phyloP scores from a whole-genome alignment of 805 yeast species.

The Cyberlindnera americana region DNA sequence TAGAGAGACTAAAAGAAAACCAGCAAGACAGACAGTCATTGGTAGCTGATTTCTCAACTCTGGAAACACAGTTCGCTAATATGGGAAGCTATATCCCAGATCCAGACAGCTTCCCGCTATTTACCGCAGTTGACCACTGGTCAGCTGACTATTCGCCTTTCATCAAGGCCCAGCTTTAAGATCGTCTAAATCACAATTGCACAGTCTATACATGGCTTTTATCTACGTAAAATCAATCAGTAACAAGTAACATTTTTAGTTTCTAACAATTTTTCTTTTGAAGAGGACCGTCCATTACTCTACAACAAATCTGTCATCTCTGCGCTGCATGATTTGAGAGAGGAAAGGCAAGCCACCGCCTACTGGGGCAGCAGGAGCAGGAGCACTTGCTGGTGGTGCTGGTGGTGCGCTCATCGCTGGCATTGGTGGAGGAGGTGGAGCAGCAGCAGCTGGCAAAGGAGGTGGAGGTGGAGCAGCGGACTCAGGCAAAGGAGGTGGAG shows the following conservation, averaged over 20 bases:
- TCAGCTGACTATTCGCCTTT: background rate
- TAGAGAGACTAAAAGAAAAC: slow-evolving; percentile 3
- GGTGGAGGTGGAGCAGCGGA: slow-evolving; percentile 28
- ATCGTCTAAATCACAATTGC: no score
- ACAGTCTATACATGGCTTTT: no score
- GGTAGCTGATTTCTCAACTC: background rate
- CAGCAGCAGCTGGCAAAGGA: slow-evolving; percentile 28
- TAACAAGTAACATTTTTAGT: no score
- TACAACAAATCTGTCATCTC: slow-evolving; percentile 45
- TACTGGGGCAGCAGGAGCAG: slow-evolving; percentile 21
- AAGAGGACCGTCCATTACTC: no score
- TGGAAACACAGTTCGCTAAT: background rate
- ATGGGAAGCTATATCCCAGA: slow-evolving; percentile 10
- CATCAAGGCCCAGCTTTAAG: no score
- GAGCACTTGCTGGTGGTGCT: slow-evolving; percentile 3
- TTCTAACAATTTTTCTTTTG: no score
- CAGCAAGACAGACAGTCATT: background rate
- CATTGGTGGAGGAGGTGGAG: slow-evolving; percentile 17
- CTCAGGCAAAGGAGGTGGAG: slow-evolving; percentile 27
- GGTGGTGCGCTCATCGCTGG: slow-evolving; percentile 13
- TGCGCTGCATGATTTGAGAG: slow-evolving; percentile 45
- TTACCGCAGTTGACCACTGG: slow-evolving; percentile 1
- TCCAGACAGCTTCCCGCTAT: slow-evolving; percentile 8
- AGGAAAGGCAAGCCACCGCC: slow-evolving; percentile 46
- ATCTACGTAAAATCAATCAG: no score